Conservation (phyloP, 257 asterid genomes). For the Agastache rugosa region DNA sequence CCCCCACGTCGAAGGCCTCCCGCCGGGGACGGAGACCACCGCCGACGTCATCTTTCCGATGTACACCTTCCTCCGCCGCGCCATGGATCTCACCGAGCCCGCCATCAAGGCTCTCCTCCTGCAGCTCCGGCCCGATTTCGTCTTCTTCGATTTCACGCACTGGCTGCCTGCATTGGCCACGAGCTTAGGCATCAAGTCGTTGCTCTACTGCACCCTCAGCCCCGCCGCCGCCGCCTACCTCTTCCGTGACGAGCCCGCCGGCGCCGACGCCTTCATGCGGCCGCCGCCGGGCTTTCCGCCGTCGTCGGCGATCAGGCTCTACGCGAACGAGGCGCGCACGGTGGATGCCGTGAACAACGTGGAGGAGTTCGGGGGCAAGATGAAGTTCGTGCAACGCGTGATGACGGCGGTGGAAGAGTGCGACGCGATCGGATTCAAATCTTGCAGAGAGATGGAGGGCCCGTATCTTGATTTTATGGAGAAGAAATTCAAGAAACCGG, state of each 20-base stretch:
- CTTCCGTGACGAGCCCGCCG: conserved; percentile 41
- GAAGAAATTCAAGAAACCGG: conserved; percentile 36
- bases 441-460: conserved; percentile 50
- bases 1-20: conserved; percentile 62
- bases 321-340: conserved; percentile 10
- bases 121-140: conserved; percentile 44
- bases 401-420: conserved; percentile 26
- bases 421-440: conserved; percentile 49
- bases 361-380: conserved; percentile 13
- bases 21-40: conserved; percentile 55
- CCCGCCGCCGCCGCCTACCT: conserved; percentile 45
- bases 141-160: conserved; percentile 52
- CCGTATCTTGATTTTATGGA: conserved; percentile 35
- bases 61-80: conserved; percentile 39
- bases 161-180: conserved; percentile 61
- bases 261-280: conserved; percentile 28
- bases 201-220: conserved; percentile 42
- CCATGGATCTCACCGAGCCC: conserved; percentile 57
- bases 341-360: not conserved
- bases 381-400: conserved; percentile 30
- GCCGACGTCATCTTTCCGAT: conserved; percentile 45
- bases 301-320: conserved; percentile 31
- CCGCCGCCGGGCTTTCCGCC: conserved; percentile 49
- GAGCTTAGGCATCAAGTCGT: conserved; percentile 43
- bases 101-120: conserved; percentile 36